Evolutionary conservation across 768 basidiomycete genomes (phyloP), one percentile per base, ranked within the genome.

Genomic region (Calocybe indica): DNA sequence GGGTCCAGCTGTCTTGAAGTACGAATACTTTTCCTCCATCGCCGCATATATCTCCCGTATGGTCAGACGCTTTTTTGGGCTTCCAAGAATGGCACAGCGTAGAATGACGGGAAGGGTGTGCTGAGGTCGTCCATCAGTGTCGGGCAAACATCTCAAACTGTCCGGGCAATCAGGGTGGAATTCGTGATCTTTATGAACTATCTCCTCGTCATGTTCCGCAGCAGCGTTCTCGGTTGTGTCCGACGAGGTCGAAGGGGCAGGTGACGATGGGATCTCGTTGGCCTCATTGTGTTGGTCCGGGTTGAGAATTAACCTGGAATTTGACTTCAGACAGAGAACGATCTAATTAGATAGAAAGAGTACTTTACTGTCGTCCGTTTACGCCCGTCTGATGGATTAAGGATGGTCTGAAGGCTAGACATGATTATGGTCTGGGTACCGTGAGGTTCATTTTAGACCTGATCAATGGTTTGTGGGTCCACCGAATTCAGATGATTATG

Each of bases 91-190:
- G 28, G 88, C 85, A 57, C 88, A 91, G 30, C 88, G 82, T 43
- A 91, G 72, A 61, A 91, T 91, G 49, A 90, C 83, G 15, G 88
- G 88, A 38, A 91, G 78, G 8, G 88, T 90, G 56, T 91, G 88
- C 54, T 89, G 87, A 45, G 88, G 88, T 52, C 86, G 72, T 38
- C 80, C 85, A 50, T 81, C 77, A 32, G 88, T 88, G 61, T 91
- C 83, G 34, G 85, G 86, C 38, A 90, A 74, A 65, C 88, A 90
- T 34, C 75, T 76, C 14, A 91, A 73, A 43, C 82, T 82, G 61
- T 89, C 82, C 31, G 88, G 88, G 55, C 88, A 91, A 58, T 86
- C 76, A 14, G 79, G 79, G 58, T 91, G 88, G n/a, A 75, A 62
- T 53, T 72, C 72, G 61, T 87, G 84, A 46, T 55, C 47, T 29